phyloP scores from a whole-genome alignment of 441 rosid genomes.

The Theobroma grandiflorum region DNA sequence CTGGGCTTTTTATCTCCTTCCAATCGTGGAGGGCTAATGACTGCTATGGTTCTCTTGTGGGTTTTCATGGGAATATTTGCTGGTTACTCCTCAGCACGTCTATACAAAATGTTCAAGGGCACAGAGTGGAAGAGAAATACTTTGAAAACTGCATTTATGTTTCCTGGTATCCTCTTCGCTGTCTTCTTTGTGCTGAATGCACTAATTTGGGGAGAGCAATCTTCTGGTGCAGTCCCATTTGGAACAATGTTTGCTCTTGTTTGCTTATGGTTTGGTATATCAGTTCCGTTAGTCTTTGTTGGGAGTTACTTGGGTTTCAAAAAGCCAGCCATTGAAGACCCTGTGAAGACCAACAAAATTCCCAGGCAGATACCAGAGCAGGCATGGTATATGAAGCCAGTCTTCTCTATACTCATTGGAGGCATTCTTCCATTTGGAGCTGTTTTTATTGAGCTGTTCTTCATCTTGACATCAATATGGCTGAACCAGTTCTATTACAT shows the following conservation, averaged over 20 bases:
- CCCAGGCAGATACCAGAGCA: conserved; percentile 95
- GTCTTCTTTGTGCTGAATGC: conserved; percentile 89
- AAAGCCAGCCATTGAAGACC: conserved; percentile 89
- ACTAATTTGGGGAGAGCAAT: conserved; percentile 90
- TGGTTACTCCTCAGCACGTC: conserved; percentile 89
- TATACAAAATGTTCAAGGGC: conserved; percentile 94
- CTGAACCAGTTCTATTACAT: conserved; percentile 98
- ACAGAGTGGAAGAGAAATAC: conserved; percentile 94
- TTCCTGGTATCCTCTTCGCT: conserved; percentile 81
- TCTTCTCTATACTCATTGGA: conserved; percentile 88
- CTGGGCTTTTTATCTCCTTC: conserved; percentile 95
- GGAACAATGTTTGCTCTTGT: conserved; percentile 97
- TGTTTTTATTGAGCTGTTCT: conserved; percentile 96
- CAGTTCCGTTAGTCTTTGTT: conserved; percentile 91
- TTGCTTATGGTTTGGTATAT: conserved; percentile 96
- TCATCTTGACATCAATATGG: conserved; percentile 98
- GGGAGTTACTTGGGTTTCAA: conserved; percentile 97
- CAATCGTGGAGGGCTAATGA: conserved; percentile 97
- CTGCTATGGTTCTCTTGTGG: conserved; percentile 98
- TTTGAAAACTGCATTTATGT: conserved; percentile 90
- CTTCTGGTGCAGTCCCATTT: conserved; percentile 96
- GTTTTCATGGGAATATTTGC: conserved; percentile 96
- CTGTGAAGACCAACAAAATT: conserved; percentile 92
- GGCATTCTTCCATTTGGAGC: conserved; percentile 98
- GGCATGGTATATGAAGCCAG: conserved; percentile 97